Evolutionary conservation across 352 stramenopile genomes (phyloP), one percentile per base, ranked within the genome.

Genomic region (Peronospora farinosa): DNA sequence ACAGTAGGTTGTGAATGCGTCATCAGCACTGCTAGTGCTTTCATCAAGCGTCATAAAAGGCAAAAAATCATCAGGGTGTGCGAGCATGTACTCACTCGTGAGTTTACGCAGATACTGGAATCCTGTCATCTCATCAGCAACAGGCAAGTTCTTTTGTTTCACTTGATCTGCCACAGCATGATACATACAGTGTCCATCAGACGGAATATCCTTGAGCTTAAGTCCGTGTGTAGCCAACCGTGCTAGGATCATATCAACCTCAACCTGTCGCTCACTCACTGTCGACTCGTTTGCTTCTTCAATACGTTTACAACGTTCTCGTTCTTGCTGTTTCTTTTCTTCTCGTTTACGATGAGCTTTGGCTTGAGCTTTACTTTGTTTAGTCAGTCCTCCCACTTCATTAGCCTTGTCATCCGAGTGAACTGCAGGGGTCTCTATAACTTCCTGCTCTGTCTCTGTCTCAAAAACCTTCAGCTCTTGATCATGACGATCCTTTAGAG

Each of bases 141-240:
- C 46, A 1, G 65, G 42, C 12, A 75, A 32, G 0, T 60, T 66
- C 41, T 82, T 77, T 41, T 78, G 67, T 47, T 83, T 66, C 55
- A 97, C 72, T 61, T 98, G 93, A 51, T 96, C 80, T 0, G 77
- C 93, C 13, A 99, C 83, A 3, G 95, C 91, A 50, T 97, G 88
- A 74, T 98, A 99, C 68, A 99, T 88, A 69, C 96, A 99, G 76
- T 99, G 82, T 3, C 96, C 96, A 65, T 99, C 96, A 1, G 95
- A 95, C 32, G 84, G 76, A 13, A 99, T 96, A 53, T 98, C 94
- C 37, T 88, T 78, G 55, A 99, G 92, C 35, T 56, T 56, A 27
- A 93, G 64, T 2, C 66, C 67, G 25, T 73, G 52, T 37, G 60
- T 66, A 23, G 61, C 36, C 25, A 95, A 67, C 63, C 90, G 83